Evolutionary conservation across 805 yeast genomes (phyloP).

Genomic region (Jamesozyma lodderae): DNA sequence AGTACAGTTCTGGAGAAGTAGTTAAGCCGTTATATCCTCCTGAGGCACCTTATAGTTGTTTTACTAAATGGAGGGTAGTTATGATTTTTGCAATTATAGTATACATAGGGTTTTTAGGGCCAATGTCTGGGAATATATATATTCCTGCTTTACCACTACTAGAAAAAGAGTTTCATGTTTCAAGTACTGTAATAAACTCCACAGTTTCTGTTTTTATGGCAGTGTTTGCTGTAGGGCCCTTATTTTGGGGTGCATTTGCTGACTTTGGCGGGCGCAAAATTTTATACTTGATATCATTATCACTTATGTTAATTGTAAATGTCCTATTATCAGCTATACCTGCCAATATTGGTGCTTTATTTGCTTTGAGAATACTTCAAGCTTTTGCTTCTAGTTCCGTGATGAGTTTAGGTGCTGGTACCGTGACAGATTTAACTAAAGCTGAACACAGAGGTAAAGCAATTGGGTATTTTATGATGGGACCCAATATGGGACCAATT

Average conservation of each 20-base stretch:
- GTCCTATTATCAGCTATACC: slow-evolving; percentile 55
- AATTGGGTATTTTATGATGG: slow-evolving; percentile 76
- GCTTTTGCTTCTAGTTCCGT: slow-evolving; percentile 84
- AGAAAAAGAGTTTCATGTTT: slow-evolving; percentile 33
- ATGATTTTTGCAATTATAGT: slow-evolving; percentile 36
- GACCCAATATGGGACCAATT: slow-evolving; percentile 81
- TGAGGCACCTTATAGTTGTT: slow-evolving; percentile 28
- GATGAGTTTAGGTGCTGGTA: slow-evolving; percentile 87
- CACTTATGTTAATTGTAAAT: slow-evolving; percentile 51
- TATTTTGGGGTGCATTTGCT: slow-evolving; percentile 48
- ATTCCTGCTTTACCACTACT: slow-evolving; percentile 44
- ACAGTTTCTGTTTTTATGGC: slow-evolving; percentile 52
- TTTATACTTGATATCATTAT: slow-evolving; percentile 47
- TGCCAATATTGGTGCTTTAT: slow-evolving; percentile 58
- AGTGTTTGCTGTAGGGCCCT: slow-evolving; percentile 46
- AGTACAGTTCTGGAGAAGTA: neutral
- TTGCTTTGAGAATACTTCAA: slow-evolving; percentile 58
- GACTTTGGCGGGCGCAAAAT: slow-evolving; percentile 60
- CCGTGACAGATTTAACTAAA: slow-evolving; percentile 66
- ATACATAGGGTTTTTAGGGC: slow-evolving; percentile 46
- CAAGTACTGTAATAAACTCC: slow-evolving; percentile 40
- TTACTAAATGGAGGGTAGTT: slow-evolving; percentile 26
- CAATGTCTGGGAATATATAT: slow-evolving; percentile 48
- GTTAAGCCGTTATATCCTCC: neutral
- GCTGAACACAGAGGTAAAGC: slow-evolving; percentile 68